These are phyloP conservation scores for Cymbopogon citratus DNA, from an alignment of 176 grass and related monocot species.

Conservation along the genomic window DNA sequence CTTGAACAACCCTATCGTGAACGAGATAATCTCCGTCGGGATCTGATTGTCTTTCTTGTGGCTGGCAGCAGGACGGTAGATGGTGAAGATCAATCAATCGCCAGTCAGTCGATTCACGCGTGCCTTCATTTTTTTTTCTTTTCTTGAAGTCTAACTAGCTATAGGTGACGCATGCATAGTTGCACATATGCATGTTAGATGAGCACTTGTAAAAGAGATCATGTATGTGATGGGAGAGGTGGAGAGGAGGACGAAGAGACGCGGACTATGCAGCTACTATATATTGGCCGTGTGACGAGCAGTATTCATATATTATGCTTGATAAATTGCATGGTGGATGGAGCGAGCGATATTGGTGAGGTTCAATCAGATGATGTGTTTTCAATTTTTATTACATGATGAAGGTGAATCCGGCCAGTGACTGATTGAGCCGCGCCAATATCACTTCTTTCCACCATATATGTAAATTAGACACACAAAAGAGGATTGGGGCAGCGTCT, in stretches of 20 bases:
- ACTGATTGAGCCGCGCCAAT: slow-evolving; percentile 99
- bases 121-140: neutral
- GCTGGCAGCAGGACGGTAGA: slow-evolving; percentile 10
- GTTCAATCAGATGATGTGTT: slow-evolving; percentile 49
- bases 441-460: slow-evolving; percentile 64
- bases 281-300: neutral
- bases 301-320: no score
- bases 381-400: slow-evolving; percentile 1
- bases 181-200: neutral
- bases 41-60: slow-evolving; percentile 23
- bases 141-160: neutral
- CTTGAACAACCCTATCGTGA: slow-evolving; percentile 19
- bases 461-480: neutral
- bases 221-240: neutral
- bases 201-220: slow-evolving; percentile 10
- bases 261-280: neutral
- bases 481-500: no score
- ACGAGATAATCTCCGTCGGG: neutral
- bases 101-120: neutral
- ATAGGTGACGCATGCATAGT: neutral
- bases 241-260: neutral
- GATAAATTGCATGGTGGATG: slow-evolving; percentile 20
- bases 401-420: slow-evolving; percentile 18
- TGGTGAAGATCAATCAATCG: neutral
- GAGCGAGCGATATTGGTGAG: slow-evolving; percentile 56